Base-by-base conservation (phyloP, 148 eudicot species). In the Camellia lanceoleosa region DNA sequence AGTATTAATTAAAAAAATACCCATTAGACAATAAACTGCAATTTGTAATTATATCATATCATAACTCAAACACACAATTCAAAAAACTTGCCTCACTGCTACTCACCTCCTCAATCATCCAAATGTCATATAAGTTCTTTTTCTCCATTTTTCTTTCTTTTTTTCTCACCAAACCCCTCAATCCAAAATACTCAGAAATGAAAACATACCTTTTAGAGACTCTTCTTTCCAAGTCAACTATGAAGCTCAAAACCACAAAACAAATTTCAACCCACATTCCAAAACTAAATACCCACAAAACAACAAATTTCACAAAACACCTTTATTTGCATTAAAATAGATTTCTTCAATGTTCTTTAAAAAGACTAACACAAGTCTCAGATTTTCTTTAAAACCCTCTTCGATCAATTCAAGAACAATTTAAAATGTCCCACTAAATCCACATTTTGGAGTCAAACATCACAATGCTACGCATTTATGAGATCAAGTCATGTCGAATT, bases 231-330 rank as follows among this genome's bases (percentile, higher is more conserved):
- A 38, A 77, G 68, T 65, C 71, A 77, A 49, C 46, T 23, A 14
- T 77, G 60, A 64, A 43, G 68, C 43, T 61, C 55, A 13, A 75
- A 44, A 75, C 30, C 6, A 44, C n/a, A 19, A 12, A 61, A 61
- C n/a, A 52, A 43, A 76, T 20, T 43, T 20, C 58, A 76, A 19
- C 70, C 70, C 79, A 47, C 58, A 30, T 76, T 44, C 68, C 69
- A 51, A 63, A 76, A 63, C 70, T 20, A 47, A 76, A 75, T 9
- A 59, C 52, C 78, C 70, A 62, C 12, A 20, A 63, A 2, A 20
- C 9, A 64, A 14, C 41, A 62, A n/a, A 43, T n/a, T n/a, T n/a
- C 38, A 30, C 38, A 30, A 30, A 30, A 30, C 38, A 30, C 38
- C 44, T 5, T 0, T 75, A 4, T 12, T 42, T 18, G 60, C 44